Conservation (phyloP, 2,329 filamentous ascomycete species). For the Fusarium keratoplasticum region DNA sequence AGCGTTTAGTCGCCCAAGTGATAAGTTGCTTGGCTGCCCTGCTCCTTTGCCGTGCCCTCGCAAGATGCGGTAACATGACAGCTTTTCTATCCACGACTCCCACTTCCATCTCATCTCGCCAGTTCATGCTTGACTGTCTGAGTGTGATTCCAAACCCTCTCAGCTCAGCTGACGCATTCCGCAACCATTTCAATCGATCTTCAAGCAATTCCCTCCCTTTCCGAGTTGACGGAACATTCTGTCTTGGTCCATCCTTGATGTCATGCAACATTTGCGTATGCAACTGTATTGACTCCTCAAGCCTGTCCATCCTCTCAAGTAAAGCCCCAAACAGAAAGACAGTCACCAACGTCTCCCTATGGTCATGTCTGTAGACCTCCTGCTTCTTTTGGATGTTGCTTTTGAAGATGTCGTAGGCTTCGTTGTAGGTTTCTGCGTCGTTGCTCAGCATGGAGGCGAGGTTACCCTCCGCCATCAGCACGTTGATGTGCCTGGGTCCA, state of each 20-base stretch:
- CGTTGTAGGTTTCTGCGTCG: neutral
- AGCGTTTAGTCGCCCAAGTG: neutral
- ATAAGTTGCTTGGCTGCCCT: neutral
- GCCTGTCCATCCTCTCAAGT: neutral
- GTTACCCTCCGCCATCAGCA: neutral
- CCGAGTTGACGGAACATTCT: neutral
- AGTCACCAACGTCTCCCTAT: neutral
- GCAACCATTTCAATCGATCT: neutral
- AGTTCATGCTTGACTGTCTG: neutral
- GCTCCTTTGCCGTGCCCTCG: neutral
- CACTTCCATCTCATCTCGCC: too few relatives aligned
- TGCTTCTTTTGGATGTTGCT: neutral
- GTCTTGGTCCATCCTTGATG: neutral
- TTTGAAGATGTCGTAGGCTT: neutral
- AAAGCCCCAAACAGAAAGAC: neutral
- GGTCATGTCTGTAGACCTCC: neutral
- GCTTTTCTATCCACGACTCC: too few relatives aligned
- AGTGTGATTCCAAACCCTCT: neutral
- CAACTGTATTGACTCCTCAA: neutral
- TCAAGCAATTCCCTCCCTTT: neutral
- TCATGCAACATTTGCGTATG: neutral
- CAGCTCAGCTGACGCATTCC: neutral
- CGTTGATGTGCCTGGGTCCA: neutral
- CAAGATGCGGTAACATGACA: neutral
- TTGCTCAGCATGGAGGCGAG: neutral